A percentile compares a stretch with the other conserved stretches of the same genome.
Evolutionary conservation across 345 rosid genomes (phyloP).

Genomic region (Limnanthes douglasii): DNA sequence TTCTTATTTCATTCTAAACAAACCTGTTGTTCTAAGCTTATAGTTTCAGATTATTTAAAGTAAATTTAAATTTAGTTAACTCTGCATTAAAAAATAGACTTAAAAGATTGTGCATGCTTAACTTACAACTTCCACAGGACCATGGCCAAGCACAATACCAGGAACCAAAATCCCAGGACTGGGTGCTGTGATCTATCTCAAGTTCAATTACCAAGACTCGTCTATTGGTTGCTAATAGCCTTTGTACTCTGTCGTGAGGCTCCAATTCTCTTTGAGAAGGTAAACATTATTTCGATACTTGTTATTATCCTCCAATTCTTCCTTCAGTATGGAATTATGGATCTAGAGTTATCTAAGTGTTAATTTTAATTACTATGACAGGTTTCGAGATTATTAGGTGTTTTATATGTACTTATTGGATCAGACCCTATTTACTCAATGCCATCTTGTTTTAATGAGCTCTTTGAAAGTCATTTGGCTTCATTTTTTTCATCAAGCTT

Average conservation of each 20-base stretch:
- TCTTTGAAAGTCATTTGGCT: conserved; percentile 82
- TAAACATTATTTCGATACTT: conserved; percentile 10
- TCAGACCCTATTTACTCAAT: conserved; percentile 29
- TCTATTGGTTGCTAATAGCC: conserved; percentile 60
- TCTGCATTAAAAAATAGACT: too few relatives aligned
- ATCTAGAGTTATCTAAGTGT: conserved; percentile 4
- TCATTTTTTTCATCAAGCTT: conserved; percentile 93
- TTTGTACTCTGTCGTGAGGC: conserved; percentile 70
- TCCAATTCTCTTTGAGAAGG: conserved; percentile 70
- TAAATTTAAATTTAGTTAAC: too few relatives aligned
- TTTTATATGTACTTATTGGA: conserved; percentile 41
- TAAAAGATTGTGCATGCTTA: too few relatives aligned
- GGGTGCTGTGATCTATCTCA: conserved; percentile 44
- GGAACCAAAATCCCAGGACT: too few relatives aligned
- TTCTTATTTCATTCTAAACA: too few relatives aligned
- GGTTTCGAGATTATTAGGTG: conserved; percentile 75
- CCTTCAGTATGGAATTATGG: conserved; percentile 4
- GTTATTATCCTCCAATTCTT: too few relatives aligned
- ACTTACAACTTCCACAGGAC: conserved; percentile 28
- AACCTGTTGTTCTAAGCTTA: too few relatives aligned
- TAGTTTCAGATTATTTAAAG: too few relatives aligned
- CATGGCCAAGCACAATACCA: too few relatives aligned
- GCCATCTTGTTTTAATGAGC: conserved; percentile 24
- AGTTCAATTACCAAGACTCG: conserved; percentile 31
- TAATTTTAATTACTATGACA: conserved; percentile 12